Percentiles rank a stretch among this genome's conserved stretches.
phyloP scores from a whole-genome alignment of 2,329 filamentous ascomycete species.

The Fusarium pseudoanthophilum region DNA sequence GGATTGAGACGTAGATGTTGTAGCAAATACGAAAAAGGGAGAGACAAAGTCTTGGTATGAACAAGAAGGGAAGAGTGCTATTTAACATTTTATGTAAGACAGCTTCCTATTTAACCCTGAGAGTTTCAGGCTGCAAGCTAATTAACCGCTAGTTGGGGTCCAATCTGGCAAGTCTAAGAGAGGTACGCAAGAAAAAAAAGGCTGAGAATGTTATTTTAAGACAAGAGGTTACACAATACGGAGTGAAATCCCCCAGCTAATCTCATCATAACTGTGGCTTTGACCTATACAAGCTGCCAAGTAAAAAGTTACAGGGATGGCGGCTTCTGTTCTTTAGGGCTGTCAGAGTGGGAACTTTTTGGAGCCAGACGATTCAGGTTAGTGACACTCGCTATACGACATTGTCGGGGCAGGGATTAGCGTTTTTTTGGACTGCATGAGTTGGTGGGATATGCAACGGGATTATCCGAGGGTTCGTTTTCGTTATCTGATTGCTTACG shows the following conservation, averaged over 20 bases:
- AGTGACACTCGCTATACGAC: neutral
- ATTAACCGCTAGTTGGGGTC: conserved; percentile 1
- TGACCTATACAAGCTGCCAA: neutral
- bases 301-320: neutral
- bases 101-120: neutral
- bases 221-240: neutral
- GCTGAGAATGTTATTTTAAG: neutral
- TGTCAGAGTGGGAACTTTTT: neutral
- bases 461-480: neutral
- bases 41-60: neutral
- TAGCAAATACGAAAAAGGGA: too few species aligned
- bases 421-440: neutral
- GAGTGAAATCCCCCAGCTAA: neutral
- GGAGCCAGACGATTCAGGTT: neutral
- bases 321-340: neutral
- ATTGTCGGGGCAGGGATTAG: neutral
- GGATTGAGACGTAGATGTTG: too few species aligned
- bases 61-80: neutral
- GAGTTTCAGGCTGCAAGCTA: neutral
- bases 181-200: neutral
- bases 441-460: neutral
- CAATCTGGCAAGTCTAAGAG: neutral
- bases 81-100: neutral
- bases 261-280: neutral
- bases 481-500: neutral